Percentiles rank a stretch among this genome's conserved stretches.
phyloP scores from a whole-genome alignment of 208 protist species.

The Trypanosoma congolense region DNA sequence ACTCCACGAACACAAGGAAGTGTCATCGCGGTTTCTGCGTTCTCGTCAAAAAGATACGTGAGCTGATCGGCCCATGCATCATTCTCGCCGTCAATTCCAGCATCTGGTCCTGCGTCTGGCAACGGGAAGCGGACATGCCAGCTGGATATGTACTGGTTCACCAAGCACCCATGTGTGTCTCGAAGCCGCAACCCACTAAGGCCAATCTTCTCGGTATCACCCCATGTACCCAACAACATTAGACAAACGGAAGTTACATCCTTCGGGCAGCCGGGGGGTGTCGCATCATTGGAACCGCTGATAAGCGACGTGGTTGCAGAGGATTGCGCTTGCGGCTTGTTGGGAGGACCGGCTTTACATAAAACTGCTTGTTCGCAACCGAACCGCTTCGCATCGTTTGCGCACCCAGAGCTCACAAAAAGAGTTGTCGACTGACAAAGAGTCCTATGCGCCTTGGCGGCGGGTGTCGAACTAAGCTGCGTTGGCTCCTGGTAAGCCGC shows the following conservation, averaged over 20 bases:
- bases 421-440: slow-evolving; percentile 6
- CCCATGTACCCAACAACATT: slow-evolving; percentile 65
- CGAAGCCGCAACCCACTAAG: slow-evolving; percentile 59
- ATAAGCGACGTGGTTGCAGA: not conserved
- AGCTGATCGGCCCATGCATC: slow-evolving; percentile 13
- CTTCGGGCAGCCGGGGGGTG: slow-evolving; percentile 21
- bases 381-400: slow-evolving; percentile 7
- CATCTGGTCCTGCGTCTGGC: not conserved
- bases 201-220: slow-evolving; percentile 44
- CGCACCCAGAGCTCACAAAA: slow-evolving; percentile 1
- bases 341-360: not conserved
- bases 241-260: slow-evolving; percentile 43
- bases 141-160: slow-evolving; percentile 21
- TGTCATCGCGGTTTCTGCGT: slow-evolving; percentile 29
- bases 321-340: not conserved
- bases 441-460: not conserved
- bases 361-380: slow-evolving; percentile 12
- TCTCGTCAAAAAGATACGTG: slow-evolving; percentile 39
- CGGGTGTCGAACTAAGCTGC: not conserved
- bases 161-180: slow-evolving; percentile 34
- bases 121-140: slow-evolving; percentile 44
- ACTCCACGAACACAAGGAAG: slow-evolving; percentile 49
- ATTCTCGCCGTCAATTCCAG: not conserved
- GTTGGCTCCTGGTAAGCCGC: not conserved
- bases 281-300: slow-evolving; percentile 5